Evolutionary conservation across 176 grass and related monocot genomes (phyloP), one percentile per base, ranked within the genome.

Genomic region (Eleusine indica): DNA sequence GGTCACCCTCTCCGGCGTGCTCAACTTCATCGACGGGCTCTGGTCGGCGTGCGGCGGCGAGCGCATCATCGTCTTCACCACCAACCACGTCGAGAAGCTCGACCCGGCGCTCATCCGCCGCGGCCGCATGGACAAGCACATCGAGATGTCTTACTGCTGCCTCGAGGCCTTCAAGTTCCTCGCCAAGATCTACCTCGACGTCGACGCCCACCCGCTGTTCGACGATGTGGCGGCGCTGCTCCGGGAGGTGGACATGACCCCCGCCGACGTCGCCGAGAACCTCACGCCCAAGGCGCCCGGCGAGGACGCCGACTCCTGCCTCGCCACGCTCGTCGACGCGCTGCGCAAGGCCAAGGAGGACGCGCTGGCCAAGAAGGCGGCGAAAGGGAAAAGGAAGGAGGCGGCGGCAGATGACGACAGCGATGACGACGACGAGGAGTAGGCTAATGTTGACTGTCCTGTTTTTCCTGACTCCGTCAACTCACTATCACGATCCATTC

Each of bases 21-120:
- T 89, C 65, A 89, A 89, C 78, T 85, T 85, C 87, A 82, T 89
- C 82, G 87, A 89, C 54, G 87, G 87, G n/a, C 82, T 89, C 4
- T 89, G 87, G 87, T 89, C 87, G 4, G 77, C 82, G 9, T 85
- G 82, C 83, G 71, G 77, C 11, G 82, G 82, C 62, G 82, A 89
- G 77, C 72, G 87, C 30, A 49, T 89, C 64, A 73, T 90, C 56
- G 21, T 89, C 9, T 90, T 90, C 83, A 90, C 83, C 1, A 89
- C 87, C 7, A 89, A 89, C 72, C 83, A 89, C 76, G 2, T 83
- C 6, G 39, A 89, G n/a, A 89, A 73, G 44, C 82, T 89, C 2
- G 88, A 90, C n/a, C 74, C 68, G 10, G 79, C 79, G 68, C 73
- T 90, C 13, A 90, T 90, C 81, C 72, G 80, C 29, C 46, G 83